Evolutionary conservation across 805 yeast species (phyloP), one percentile per base, ranked within the genome.

Genomic region (Millerozyma miso): DNA sequence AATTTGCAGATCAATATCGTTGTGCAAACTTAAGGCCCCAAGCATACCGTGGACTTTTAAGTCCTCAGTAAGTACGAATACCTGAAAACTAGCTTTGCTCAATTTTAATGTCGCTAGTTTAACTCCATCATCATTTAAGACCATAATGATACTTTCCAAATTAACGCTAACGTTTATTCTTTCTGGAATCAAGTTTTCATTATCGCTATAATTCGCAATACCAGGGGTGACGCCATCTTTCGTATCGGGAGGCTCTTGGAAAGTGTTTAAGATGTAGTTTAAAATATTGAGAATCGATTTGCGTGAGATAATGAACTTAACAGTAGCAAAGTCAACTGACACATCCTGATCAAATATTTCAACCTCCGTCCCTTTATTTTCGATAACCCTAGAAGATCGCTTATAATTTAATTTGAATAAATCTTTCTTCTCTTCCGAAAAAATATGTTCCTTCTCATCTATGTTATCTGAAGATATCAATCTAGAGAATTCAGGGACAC

Each of bases 201-300:
- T 68, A 46, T 76, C 77, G 31, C 73, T 65, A n/a, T 72, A 78
- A 10, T 23, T 23, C 10, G 29, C 6, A 23, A 23, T 23, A 23
- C 29, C 10, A 23, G 29, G 29, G 29, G 10, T 23, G 48, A 76
- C 76, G 52, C 83, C 83, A 52, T 85, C 90, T 42, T 83, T 79
- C 45, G 85, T 67, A 23, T 71, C 80, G 47, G 79, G 75, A 0
- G 96, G 96, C 60, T 83, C 83, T 0, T 97, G 85, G 59, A 93
- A 93, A 0, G 98, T 93, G 36, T 88, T 85, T 54, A 90, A 67
- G 1, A 85, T 71, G 59, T 83, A 93, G 59, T 89, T 91, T 49
- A 91, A 63, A 12, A 93, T 66, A 1, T 95, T 84, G 47, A 93
- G 69, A 13, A 86, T 63, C 1, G 95, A 85, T 55, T 80, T 85